phyloP scores from a whole-genome alignment of 2,329 filamentous ascomycete species.

The Penicillium frequentans region DNA sequence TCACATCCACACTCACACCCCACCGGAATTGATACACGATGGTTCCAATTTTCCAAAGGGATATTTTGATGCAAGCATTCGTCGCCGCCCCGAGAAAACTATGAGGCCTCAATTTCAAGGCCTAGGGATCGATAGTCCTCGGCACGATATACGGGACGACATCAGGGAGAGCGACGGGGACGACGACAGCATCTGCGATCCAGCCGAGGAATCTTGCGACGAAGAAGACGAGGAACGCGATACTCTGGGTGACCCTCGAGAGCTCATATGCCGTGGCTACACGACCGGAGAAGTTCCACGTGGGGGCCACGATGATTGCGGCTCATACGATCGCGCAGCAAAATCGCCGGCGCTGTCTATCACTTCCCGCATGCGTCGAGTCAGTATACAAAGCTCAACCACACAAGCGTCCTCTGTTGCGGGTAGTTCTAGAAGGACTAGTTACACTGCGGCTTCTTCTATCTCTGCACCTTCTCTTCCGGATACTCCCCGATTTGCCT shows the following conservation, averaged over 20 bases:
- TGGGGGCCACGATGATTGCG: slow-evolving; percentile 10
- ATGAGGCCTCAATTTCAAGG: slow-evolving; percentile 4
- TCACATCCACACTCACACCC: background rate
- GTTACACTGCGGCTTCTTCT: slow-evolving; percentile 30
- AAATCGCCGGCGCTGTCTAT: slow-evolving; percentile 39
- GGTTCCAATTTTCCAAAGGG: slow-evolving; percentile 25
- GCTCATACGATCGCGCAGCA: slow-evolving; percentile 25
- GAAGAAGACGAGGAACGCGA: slow-evolving; percentile 25
- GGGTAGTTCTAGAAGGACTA: slow-evolving; percentile 34
- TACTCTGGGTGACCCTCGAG: slow-evolving; percentile 9
- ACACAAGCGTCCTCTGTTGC: slow-evolving; percentile 26
- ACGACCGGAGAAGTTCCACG: slow-evolving; percentile 6
- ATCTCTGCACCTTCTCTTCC: slow-evolving; percentile 27
- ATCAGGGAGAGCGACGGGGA: background rate
- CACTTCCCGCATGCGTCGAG: slow-evolving; percentile 39
- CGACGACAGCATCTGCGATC: background rate
- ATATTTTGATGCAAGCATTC: slow-evolving; percentile 33
- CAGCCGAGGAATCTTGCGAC: slow-evolving; percentile 22
- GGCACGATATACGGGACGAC: background rate
- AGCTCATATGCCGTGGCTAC: slow-evolving; percentile 3
- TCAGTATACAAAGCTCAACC: slow-evolving; percentile 32
- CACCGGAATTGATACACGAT: background rate
- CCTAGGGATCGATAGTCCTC: slow-evolving; percentile 13
- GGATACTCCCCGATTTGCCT: slow-evolving; percentile 26
- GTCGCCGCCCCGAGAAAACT: slow-evolving; percentile 18